Conservation (phyloP, 129 eudicot genomes). For the Lactuca sativa region DNA sequence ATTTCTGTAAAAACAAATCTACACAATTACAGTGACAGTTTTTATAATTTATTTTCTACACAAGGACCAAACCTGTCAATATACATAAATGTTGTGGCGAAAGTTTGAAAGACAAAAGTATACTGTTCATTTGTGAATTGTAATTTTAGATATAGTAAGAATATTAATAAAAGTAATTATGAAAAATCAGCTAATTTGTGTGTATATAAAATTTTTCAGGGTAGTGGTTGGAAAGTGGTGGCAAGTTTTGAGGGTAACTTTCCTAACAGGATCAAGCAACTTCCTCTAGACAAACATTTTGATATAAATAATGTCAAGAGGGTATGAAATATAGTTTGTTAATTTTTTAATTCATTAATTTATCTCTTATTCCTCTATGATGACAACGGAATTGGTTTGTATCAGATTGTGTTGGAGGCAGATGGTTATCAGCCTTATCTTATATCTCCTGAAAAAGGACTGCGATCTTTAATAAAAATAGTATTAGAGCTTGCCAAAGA, state of each 20-base stretch:
- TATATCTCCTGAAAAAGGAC: conserved; percentile 98
- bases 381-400: conserved; percentile 26
- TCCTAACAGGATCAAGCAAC: conserved; percentile 94
- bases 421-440: conserved; percentile 99
- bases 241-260: conserved; percentile 96
- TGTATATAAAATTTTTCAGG: conserved; percentile 41
- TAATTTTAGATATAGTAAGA: too few species aligned
- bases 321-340: conserved; percentile 38
- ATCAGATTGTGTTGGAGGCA: conserved; percentile 96
- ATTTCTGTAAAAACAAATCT: too few species aligned
- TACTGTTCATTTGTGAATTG: too few species aligned
- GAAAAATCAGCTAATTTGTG: neutral
- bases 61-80: too few species aligned
- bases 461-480: conserved; percentile 82
- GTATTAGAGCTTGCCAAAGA: conserved; percentile 96
- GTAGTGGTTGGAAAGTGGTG: conserved; percentile 96
- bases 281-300: conserved; percentile 96
- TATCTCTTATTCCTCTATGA: neutral
- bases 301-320: conserved; percentile 95
- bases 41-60: too few species aligned
- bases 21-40: too few species aligned
- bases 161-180: too few species aligned
- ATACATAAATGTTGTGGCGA: too few species aligned
- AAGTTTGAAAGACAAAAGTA: too few species aligned
- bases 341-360: neutral